These are phyloP conservation scores for Nannochloris sp. DNA, from an alignment of 139 green algal species.

Conservation along the genomic window DNA sequence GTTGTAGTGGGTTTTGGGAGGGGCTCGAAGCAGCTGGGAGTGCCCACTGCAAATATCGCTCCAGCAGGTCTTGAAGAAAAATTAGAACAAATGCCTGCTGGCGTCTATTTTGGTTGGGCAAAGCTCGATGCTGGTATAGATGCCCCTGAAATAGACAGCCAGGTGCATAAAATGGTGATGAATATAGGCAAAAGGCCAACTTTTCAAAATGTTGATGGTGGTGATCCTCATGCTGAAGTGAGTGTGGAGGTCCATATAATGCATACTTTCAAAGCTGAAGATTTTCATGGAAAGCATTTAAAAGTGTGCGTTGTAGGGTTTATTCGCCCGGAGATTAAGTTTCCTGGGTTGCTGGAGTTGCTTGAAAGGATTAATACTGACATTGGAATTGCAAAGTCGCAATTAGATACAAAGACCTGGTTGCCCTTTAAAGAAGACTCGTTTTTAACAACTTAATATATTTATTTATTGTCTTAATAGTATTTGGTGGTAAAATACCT, in stretches of 20 bases:
- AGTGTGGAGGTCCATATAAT: conserved; percentile 81
- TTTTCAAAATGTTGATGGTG: conserved; percentile 47
- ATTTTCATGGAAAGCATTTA: conserved; percentile 55
- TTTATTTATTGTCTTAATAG: too few relatives aligned
- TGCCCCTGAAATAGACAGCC: conserved; percentile 27
- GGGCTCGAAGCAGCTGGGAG: conserved; percentile 79
- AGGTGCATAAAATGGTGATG: conserved; percentile 83
- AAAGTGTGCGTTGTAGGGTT: conserved; percentile 59
- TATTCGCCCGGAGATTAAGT: conserved; percentile 77
- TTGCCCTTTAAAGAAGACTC: neutral
- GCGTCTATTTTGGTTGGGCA: conserved; percentile 90
- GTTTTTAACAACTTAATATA: neutral
- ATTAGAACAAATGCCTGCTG: conserved; percentile 45
- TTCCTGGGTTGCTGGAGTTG: conserved; percentile 60
- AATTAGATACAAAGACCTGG: conserved; percentile 30
- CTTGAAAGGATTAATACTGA: conserved; percentile 66
- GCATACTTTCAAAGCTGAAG: conserved; percentile 49
- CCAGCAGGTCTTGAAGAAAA: conserved; percentile 37
- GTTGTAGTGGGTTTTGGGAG: conserved; percentile 77
- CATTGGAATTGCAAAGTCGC: conserved; percentile 44
- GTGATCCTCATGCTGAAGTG: neutral
- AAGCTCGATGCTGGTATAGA: conserved; percentile 33
- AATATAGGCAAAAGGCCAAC: conserved; percentile 87
- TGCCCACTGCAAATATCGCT: conserved; percentile 85
- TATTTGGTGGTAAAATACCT: too few relatives aligned